Percentiles rank a stretch among this genome's conserved stretches.
phyloP scores from a whole-genome alignment of 73 alveolate species.

The Diophrys appendiculata region DNA sequence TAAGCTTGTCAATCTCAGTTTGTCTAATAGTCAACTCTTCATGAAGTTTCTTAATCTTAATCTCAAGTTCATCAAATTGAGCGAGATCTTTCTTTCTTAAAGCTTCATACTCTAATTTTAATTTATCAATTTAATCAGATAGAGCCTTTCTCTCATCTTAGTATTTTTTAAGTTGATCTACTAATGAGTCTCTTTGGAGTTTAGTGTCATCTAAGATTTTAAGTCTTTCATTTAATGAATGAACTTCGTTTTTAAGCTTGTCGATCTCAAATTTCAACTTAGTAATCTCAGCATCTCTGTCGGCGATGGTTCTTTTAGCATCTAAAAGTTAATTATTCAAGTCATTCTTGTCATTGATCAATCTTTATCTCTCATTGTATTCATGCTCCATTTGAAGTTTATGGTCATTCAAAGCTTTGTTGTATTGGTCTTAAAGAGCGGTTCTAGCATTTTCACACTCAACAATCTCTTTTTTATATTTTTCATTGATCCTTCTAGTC shows the following conservation, averaged over 20 bases:
- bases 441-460: slow-evolving; percentile 14
- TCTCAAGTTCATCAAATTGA: slow-evolving; percentile 27
- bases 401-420: slow-evolving; percentile 33
- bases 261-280: slow-evolving; percentile 9
- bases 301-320: slow-evolving; percentile 26
- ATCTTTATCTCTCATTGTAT: slow-evolving; percentile 18
- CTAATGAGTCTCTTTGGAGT: slow-evolving; percentile 20
- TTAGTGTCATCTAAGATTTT: slow-evolving; percentile 30
- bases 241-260: slow-evolving; percentile 27
- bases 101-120: slow-evolving; percentile 4
- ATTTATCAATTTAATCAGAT: slow-evolving; percentile 7
- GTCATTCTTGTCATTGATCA: slow-evolving; percentile 26
- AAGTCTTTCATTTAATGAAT: slow-evolving; percentile 4
- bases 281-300: slow-evolving; percentile 6
- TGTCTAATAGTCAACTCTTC: slow-evolving; percentile 25
- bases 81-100: slow-evolving; percentile 28
- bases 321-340: slow-evolving; percentile 16
- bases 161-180: neutral
- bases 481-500: slow-evolving; percentile 24
- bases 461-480: slow-evolving; percentile 30
- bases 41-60: neutral
- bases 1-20: slow-evolving; percentile 12
- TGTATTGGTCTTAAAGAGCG: slow-evolving; percentile 30
- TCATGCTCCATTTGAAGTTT: slow-evolving; percentile 28
- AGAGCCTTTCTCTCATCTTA: slow-evolving; percentile 22